Base-by-base conservation (phyloP, 1,284 basidiomycete species). In the Ceratobasidium sp. region DNA sequence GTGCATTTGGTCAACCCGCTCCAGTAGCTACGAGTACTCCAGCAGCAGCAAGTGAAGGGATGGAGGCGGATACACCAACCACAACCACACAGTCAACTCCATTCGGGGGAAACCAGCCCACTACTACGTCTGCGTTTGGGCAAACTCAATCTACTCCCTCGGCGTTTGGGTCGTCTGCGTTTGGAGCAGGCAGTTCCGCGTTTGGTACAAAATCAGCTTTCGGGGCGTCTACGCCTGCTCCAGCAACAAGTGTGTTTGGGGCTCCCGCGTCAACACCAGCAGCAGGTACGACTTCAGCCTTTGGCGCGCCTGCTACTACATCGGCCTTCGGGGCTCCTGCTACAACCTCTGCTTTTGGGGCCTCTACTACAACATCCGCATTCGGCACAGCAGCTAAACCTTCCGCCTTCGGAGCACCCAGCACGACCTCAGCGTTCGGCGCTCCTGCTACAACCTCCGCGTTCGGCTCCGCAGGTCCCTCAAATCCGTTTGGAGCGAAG, bases 341-440 rank as follows among this genome's bases (percentile, higher is more conserved):
- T 13, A 63, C 61, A 6, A 74, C 79, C 14, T 49, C 73, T 7
- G 74, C 75, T 4, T 74, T 76, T 32, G 73, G 73, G 13, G 47
- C 77, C 1, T 58, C 72, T 2, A 73, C 58, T n/a, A 26, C 76
- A 28, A 63, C 74, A 2, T 64, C 73, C n/a, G 72, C 75, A 2
- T 77, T 78, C 54, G 76, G 75, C 13, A 30, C 64, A 3, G n/a
- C 71, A 18, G 14, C 74, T 38, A 74, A 66, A 62, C 66, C 76
- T 18, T 80, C 82, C 1, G 80, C 78, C 3, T 83, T 83, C 66
- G 82, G 82, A 26, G 73, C 77, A 7, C n/a, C n/a, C n/a, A n/a
- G n/a, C n/a, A n/a, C n/a, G n/a, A 72, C 80, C 18, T 63, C 78
- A 28, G 35, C 74, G n/a, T 64, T 76, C 30, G 41, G 73, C 0